Conservation (phyloP, 108 stramenopile species). For the Cylindrotheca fusiformis region DNA sequence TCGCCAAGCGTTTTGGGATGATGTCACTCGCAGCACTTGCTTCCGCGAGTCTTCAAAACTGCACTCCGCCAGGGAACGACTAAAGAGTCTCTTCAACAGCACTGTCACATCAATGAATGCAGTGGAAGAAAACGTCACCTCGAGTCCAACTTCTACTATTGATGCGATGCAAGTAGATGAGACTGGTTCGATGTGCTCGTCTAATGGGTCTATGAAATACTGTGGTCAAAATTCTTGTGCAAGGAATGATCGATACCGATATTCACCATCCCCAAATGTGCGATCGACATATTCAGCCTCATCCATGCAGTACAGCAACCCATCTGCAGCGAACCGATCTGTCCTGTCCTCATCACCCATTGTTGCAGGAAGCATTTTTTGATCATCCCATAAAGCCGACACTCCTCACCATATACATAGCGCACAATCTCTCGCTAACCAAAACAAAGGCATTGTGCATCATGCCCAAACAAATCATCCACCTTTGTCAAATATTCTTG, state of each 20-base stretch:
- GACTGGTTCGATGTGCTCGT: neutral
- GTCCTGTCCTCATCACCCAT: neutral
- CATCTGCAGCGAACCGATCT: neutral
- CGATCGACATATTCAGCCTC: neutral
- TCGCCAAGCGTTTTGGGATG: conserved; percentile 12
- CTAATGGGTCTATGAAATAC: neutral
- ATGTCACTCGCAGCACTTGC: neutral
- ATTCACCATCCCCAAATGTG: conserved; percentile 12
- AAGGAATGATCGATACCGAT: conserved; percentile 1
- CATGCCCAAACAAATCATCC: too few species aligned
- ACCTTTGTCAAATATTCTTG: too few species aligned
- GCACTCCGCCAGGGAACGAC: conserved; percentile 7
- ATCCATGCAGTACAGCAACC: neutral
- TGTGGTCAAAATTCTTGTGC: neutral
- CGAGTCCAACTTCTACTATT: conserved; percentile 15
- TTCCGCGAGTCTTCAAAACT: conserved; percentile 5
- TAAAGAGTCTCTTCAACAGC: conserved; percentile 12
- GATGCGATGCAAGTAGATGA: conserved; percentile 21
- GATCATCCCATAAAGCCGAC: too few species aligned
- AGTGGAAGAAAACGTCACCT: conserved; percentile 7
- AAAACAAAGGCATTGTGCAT: too few species aligned
- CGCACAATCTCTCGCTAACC: too few species aligned
- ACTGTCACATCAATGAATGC: neutral
- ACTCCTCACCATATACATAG: too few species aligned
- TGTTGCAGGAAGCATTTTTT: neutral